Evolutionary conservation across 257 asterid genomes (phyloP), one percentile per base, ranked within the genome.

Genomic region (Przewalskia tangutica): DNA sequence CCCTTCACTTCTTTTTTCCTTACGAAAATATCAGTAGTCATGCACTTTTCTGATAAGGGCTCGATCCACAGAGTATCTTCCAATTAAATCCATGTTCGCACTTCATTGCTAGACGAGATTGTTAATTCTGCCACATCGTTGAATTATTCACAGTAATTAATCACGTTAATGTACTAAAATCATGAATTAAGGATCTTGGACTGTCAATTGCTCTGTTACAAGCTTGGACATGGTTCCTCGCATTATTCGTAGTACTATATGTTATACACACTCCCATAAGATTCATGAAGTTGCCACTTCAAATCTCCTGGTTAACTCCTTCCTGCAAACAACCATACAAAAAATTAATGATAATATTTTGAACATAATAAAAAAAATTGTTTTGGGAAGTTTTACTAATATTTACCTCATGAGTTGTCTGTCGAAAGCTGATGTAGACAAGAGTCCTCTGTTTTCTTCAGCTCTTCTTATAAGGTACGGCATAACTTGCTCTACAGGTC

Each of bases 401-500:
- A 12, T 1, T 27, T 88, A 91, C 97, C 92, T 89, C 91, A 93
- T 94, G 81, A 93, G 91, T 6, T 13, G 58, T 11, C 93, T 86
- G 83, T 96, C 98, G 7, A 88, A 51, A 2, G 86, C 77, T 0
- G 99, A 89, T 34, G 95, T 76, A 55, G 97, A 82, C 20, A 96
- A 80, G 4, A 96, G 80, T 0, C 98, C 97, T 77, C 93, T 88
- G 89, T 96, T 96, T 84, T 96, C 99, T 77, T 96, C 99, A 8
- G 98, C 99, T 88, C 99, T 88, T 78, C 98, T 81, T 14, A 96
- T 67, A 36, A 96, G 97, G 85, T 96, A 96, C 0, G 98, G 98
- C 82, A 94, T 96, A 12, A 96, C 89, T 77, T 93, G 93, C 20
- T 91, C 98, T 1, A 95, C 91, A 0, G 97, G 97, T 8, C 99